Conservation (phyloP, 2,329 filamentous ascomycete genomes). For the Corniculantispora saksenae region DNA sequence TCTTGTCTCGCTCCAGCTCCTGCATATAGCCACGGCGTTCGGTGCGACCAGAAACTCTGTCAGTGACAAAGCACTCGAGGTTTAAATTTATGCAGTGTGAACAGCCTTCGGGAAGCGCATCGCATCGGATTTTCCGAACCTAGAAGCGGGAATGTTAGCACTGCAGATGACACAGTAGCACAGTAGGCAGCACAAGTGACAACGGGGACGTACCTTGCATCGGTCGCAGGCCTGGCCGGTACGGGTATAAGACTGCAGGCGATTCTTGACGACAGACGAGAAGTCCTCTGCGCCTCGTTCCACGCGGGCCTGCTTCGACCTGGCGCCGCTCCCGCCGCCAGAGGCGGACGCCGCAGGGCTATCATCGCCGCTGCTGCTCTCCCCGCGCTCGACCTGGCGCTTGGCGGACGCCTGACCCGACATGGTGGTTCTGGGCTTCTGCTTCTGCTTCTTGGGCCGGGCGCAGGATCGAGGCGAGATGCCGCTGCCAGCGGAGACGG, state of each 20-base stretch:
- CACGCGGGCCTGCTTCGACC: slow-evolving; percentile 51
- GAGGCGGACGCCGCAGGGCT: slow-evolving; percentile 25
- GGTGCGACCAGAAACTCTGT: slow-evolving; percentile 81
- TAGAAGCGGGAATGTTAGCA: slow-evolving; percentile 34
- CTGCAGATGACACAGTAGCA: not conserved
- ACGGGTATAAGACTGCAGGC: slow-evolving; percentile 56
- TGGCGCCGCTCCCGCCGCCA: slow-evolving; percentile 29
- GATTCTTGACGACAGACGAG: slow-evolving; percentile 57
- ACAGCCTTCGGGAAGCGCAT: slow-evolving; percentile 77
- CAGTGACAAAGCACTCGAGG: slow-evolving; percentile 80
- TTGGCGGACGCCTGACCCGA: slow-evolving; percentile 29
- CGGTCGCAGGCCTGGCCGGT: slow-evolving; percentile 44
- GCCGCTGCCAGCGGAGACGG: slow-evolving; percentile 9
- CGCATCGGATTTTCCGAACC: slow-evolving; percentile 86
- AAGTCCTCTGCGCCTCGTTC: slow-evolving; percentile 53
- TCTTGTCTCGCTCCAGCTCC: slow-evolving; percentile 71
- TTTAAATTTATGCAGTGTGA: slow-evolving; percentile 77
- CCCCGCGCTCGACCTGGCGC: slow-evolving; percentile 44
- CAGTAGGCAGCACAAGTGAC: not conserved
- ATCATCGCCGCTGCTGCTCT: slow-evolving; percentile 36
- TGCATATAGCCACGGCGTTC: slow-evolving; percentile 78
- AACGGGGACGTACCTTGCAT: slow-evolving; percentile 20
- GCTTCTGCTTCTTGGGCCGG: not conserved
- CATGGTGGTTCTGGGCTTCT: not conserved
- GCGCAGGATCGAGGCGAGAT: slow-evolving; percentile 14